Evolutionary conservation across 176 grass and related monocot genomes (phyloP), one percentile per base, ranked within the genome.

Genomic region (Eremochloa ophiuroides): DNA sequence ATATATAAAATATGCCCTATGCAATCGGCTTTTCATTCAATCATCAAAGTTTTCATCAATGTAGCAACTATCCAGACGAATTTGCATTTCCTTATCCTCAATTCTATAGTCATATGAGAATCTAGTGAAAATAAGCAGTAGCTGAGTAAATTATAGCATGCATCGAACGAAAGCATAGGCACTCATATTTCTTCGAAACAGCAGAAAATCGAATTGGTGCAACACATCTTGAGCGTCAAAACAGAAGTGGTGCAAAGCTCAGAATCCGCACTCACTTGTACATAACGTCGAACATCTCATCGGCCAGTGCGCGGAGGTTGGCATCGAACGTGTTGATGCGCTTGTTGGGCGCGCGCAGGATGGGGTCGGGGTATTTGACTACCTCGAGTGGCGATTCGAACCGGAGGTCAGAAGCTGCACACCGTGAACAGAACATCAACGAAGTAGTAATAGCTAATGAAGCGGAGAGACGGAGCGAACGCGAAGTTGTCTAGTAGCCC

Each of bases 221-320:
- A 25, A 12, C 55, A 59, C 55, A 59, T 59, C 10, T 59, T 26
- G 10, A 59, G 9, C n/a, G 4, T 60, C 48, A 16, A 68, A 77
- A 25, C n/a, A 44, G 8, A 8, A 30, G 16, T 10, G 4, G 22
- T 12, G 5, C 27, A 66, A 9, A 18, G 67, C 14, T 42, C 47
- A 33, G 58, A 33, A 8, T 39, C 3, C 17, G 55, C 33, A 79
- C 96, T 90, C 75, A 99, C 96, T 91, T 99, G 93, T 99, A 99
- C 96, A 99, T 99, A 53, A 99, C 68, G 70, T 95, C 87, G 76
- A 99, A 95, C 96, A 99, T 99, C 87, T 90, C 91, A 33, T 91
- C 62, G 1, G 88, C 89, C 15, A 99, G 89, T 55, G 75, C 71
- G 47, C 81, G 92, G 46, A 99, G 84, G 75, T 88, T 95, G 20